Percentiles rank a stretch among this genome's conserved stretches.
These are phyloP conservation scores for Candida ponderosae DNA, from an alignment of 805 yeast species.

Conservation along the genomic window DNA sequence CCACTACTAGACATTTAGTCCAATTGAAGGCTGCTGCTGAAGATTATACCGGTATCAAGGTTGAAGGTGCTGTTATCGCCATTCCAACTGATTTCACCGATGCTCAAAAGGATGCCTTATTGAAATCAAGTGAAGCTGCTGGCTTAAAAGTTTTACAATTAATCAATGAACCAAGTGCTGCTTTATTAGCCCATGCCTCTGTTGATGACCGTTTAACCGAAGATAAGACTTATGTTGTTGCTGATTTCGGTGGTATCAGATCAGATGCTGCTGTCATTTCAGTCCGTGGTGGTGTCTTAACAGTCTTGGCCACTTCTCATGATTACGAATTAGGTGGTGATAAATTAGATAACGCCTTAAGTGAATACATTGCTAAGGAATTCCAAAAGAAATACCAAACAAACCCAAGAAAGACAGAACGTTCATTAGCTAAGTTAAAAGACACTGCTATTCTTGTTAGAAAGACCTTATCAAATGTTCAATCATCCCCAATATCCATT, in stretches of 20 bases:
- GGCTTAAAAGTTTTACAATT: slow-evolving; percentile 79
- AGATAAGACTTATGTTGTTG: slow-evolving; percentile 82
- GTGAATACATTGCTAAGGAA: slow-evolving; percentile 85
- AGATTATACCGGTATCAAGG: slow-evolving; percentile 77
- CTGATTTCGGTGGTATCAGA: slow-evolving; percentile 94
- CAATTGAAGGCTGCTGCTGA: slow-evolving; percentile 84
- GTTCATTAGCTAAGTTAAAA: slow-evolving; percentile 83
- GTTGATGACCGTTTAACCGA: slow-evolving; percentile 29
- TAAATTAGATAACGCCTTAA: slow-evolving; percentile 69
- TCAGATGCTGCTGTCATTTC: slow-evolving; percentile 93
- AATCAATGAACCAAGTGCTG: slow-evolving; percentile 89
- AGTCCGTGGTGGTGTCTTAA: slow-evolving; percentile 88
- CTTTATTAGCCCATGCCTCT: slow-evolving; percentile 70
- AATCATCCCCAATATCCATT: slow-evolving; percentile 82
- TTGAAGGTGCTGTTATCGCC: slow-evolving; percentile 80
- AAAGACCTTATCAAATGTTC: slow-evolving; percentile 87
- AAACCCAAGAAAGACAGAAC: slow-evolving; percentile 72
- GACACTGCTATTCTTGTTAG: slow-evolving; percentile 78
- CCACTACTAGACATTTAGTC: slow-evolving; percentile 73
- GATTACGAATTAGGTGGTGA: slow-evolving; percentile 83
- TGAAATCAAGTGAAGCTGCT: slow-evolving; percentile 55
- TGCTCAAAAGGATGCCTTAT: slow-evolving; percentile 59
- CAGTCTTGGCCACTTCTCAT: slow-evolving; percentile 80
- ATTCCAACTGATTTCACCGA: slow-evolving; percentile 85
- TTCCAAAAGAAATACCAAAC: slow-evolving; percentile 81